These are phyloP conservation scores for Penicillium cosmopolitanum DNA, from an alignment of 495 filamentous ascomycete genomes.

Conservation along the genomic window DNA sequence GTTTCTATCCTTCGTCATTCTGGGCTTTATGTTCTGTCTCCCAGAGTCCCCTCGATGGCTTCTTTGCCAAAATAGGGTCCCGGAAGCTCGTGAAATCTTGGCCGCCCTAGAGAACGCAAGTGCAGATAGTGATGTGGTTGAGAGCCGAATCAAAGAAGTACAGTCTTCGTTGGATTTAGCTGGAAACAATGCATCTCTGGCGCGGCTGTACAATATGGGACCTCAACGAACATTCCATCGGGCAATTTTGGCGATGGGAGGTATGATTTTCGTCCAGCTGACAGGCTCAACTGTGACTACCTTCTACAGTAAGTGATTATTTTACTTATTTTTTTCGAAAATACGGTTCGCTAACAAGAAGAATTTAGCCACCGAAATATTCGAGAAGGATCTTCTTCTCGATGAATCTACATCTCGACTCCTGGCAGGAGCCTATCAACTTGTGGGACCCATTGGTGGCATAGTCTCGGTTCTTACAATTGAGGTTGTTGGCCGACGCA, in stretches of 20 bases:
- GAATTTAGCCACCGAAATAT: constrained; percentile 24
- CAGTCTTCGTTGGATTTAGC: constrained; percentile 23
- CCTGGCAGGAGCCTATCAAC: constrained; percentile 26
- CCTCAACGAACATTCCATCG: constrained; percentile 28
- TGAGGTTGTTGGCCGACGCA: constrained; percentile 27
- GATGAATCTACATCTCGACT: constrained; percentile 23
- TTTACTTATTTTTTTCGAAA: not conserved
- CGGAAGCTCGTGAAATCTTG: constrained; percentile 35
- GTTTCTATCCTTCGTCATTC: constrained; percentile 27
- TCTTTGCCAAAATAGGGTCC: constrained; percentile 35
- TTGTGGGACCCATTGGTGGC: constrained; percentile 25
- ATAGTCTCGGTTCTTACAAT: constrained; percentile 25
- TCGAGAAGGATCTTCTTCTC: constrained; percentile 26
- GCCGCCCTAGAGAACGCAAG: constrained; percentile 47
- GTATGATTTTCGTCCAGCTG: constrained; percentile 26
- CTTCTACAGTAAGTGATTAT: constrained; percentile 27
- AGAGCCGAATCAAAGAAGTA: constrained; percentile 24
- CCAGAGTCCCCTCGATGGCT: constrained; percentile 53
- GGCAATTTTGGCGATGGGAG: constrained; percentile 22
- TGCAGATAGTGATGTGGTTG: constrained; percentile 26
- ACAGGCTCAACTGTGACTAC: constrained; percentile 30
- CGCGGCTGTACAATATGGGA: constrained; percentile 25
- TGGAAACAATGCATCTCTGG: constrained; percentile 11
- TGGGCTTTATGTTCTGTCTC: constrained; percentile 40
- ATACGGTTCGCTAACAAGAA: not conserved